A percentile compares a stretch with the other conserved stretches of the same genome.
These are phyloP conservation scores for Cladosporium velox DNA, from an alignment of 2,329 filamentous ascomycete species.

Conservation along the genomic window DNA sequence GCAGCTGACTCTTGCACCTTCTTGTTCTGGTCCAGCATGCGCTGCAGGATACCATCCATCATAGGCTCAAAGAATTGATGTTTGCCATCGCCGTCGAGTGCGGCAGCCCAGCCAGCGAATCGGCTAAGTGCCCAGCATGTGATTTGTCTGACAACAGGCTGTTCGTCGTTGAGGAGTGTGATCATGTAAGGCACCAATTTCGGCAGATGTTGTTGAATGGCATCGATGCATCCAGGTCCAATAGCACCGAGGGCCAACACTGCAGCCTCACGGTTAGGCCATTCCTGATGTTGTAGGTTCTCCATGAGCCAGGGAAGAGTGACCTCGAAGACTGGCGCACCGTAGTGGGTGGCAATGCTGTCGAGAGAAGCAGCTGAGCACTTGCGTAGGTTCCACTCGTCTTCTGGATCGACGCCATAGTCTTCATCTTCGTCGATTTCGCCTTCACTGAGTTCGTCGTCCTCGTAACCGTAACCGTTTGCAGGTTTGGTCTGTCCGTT, in stretches of 20 bases:
- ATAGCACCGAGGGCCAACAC: constrained; percentile 93
- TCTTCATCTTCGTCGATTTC: constrained; percentile 80
- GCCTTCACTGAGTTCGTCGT: constrained; percentile 82
- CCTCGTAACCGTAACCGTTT: constrained; percentile 43
- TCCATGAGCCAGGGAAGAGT: constrained; percentile 91
- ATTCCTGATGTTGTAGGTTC: constrained; percentile 84
- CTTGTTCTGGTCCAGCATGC: constrained; percentile 97
- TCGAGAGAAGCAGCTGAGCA: constrained; percentile 95
- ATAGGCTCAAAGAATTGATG: constrained; percentile 86
- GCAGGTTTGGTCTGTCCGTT: constrained; percentile 55
- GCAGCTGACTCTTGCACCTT: constrained; percentile 95
- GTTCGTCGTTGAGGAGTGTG: constrained; percentile 76
- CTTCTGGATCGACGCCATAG: constrained; percentile 73
- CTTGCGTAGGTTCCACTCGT: constrained; percentile 93
- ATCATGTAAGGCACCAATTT: constrained; percentile 90
- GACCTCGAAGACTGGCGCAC: constrained; percentile 81
- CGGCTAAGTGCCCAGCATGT: constrained; percentile 96
- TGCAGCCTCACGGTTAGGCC: constrained; percentile 90
- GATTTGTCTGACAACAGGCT: constrained; percentile 92
- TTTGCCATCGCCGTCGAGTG: constrained; percentile 68
- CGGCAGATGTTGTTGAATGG: constrained; percentile 85
- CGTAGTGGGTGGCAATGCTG: constrained; percentile 89
- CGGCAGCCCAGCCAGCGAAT: constrained; percentile 89
- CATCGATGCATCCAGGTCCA: constrained; percentile 88
- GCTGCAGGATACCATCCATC: constrained; percentile 92